phyloP scores from a whole-genome alignment of 2,329 filamentous ascomycete species.

The Raffaelea ambrosiae region DNA sequence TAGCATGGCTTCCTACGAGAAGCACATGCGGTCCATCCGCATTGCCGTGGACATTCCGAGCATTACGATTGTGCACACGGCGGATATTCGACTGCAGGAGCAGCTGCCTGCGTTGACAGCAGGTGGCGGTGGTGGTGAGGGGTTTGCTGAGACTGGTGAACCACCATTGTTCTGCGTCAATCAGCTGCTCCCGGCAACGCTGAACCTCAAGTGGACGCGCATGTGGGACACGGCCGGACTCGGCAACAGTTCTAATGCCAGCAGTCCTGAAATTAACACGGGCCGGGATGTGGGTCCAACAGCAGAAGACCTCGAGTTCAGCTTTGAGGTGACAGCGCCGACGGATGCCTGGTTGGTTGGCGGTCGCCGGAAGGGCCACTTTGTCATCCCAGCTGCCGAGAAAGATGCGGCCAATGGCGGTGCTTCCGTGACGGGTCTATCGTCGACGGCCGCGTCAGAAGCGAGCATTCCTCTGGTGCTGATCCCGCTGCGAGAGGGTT shows the following conservation, averaged over 20 bases:
- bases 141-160: constrained; percentile 7
- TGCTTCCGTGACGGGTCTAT: constrained; percentile 14
- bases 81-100: constrained; percentile 50
- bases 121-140: too few relatives aligned
- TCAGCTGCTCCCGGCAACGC: constrained; percentile 53
- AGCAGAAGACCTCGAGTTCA: constrained; percentile 62
- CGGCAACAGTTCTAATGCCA: constrained; percentile 19
- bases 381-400: constrained; percentile 44
- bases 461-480: constrained; percentile 62
- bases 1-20: too few relatives aligned
- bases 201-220: constrained; percentile 55
- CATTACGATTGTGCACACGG: constrained; percentile 74
- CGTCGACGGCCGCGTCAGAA: constrained; percentile 38
- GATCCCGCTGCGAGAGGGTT: constrained; percentile 71
- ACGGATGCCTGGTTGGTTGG: constrained; percentile 78
- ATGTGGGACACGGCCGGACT: constrained; percentile 46
- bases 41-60: constrained; percentile 88
- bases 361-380: constrained; percentile 71
- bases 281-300: too few relatives aligned
- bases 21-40: constrained; percentile 53
- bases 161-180: constrained; percentile 48
- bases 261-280: neutral
- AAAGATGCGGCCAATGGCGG: too few relatives aligned
- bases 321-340: constrained; percentile 70
- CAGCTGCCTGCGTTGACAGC: constrained; percentile 15